Base-by-base conservation (phyloP, 305 asterid species). In the Nicotiana rustica region DNA sequence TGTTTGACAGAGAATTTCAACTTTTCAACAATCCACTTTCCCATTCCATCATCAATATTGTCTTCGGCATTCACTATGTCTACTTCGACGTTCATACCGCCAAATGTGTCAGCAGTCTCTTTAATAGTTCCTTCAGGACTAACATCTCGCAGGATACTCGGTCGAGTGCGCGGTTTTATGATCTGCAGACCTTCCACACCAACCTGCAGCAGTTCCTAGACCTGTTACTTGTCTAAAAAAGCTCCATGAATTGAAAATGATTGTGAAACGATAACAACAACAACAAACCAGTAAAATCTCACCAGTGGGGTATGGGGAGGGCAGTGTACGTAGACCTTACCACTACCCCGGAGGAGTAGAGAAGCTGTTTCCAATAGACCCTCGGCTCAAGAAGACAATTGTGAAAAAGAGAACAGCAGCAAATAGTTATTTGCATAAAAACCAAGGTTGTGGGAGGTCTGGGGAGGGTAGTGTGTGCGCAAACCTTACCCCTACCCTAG, bases 151-250 rank as follows among this genome's bases (percentile, higher is more conserved):
- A 66, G 81, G 87, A 81, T 82, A 57, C 81, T 89, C 81, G 86
- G 89, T 52, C 15, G 87, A 84, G 86, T 87, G 71, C 79, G 88
- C 38, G 99, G 99, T 88, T 97, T 95, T 84, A 93, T 86, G 86
- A 93, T 92, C 90, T 91, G 93, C 86, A 97, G 81, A 78, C 97
- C 95, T 85, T 95, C 97, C 92, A 97, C 84, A 82, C 97, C 94
- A 85, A 93, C 97, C 99, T 97, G 94, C 89, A 87, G 81, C 73
- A 76, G 66, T 41, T 55, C 80, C 52, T 76, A 76, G 67, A 55
- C 57, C 8, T 15, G 79, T 76, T 76, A 55, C n/a, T 76, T 31
- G 80, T 55, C 6, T 76, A 29, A 17, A 59, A 44, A 19, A 70
- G 12, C 59, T 6, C 38, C 71, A 65, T 47, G 29, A 65, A 73